phyloP scores from a whole-genome alignment of 257 asterid species.

The Solanum medicagineum region DNA sequence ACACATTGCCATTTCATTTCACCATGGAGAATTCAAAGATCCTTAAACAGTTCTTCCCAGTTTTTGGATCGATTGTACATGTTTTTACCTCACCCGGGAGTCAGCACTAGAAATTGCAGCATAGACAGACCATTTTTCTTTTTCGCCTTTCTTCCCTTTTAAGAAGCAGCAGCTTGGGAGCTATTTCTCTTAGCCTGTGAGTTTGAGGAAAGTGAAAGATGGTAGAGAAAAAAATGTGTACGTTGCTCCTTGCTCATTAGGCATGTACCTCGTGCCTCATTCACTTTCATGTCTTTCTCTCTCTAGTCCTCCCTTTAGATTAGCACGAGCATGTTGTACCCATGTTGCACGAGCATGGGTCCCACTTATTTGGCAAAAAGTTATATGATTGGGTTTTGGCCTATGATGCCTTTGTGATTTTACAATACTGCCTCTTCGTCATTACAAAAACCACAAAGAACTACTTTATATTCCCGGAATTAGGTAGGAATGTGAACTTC shows the following conservation, averaged over 20 bases:
- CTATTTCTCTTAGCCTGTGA: neutral
- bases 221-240: neutral
- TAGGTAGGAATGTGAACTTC: neutral
- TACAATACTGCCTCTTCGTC: neutral
- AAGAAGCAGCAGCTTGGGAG: conserved; percentile 38
- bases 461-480: neutral
- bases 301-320: neutral
- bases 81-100: conserved; percentile 51
- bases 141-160: conserved; percentile 44
- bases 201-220: neutral
- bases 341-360: neutral
- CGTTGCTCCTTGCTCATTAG: neutral
- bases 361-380: neutral
- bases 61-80: neutral
- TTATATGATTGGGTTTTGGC: neutral
- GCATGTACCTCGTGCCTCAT: neutral
- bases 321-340: neutral
- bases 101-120: conserved; percentile 33
- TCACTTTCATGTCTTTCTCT: neutral
- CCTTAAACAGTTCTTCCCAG: conserved; percentile 21
- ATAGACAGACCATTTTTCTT: conserved; percentile 20
- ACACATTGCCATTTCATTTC: neutral
- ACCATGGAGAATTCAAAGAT: conserved; percentile 23
- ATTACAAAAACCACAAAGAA: neutral
- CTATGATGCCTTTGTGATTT: neutral